A percentile compares a stretch with the other conserved stretches of the same genome.
Evolutionary conservation across 2,329 filamentous ascomycete species (phyloP).

Genomic region (Trichothecium sympodiale): DNA sequence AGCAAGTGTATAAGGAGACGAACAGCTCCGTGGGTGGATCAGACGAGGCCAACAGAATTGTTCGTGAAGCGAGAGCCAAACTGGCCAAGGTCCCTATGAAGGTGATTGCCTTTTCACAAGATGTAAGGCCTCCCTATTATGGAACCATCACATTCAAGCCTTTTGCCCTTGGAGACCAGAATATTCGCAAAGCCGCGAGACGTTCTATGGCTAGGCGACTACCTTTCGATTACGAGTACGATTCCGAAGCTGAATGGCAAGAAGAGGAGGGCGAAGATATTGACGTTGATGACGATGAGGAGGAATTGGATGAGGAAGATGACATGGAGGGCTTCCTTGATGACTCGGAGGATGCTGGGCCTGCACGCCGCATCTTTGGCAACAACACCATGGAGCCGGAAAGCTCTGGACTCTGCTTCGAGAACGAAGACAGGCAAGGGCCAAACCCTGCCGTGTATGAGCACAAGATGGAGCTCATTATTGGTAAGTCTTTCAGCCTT

Average conservation of each 20-base stretch:
- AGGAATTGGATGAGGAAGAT: constrained; percentile 62
- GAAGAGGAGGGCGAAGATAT: constrained; percentile 61
- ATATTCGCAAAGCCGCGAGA: constrained; percentile 39
- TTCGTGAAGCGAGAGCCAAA: constrained; percentile 21
- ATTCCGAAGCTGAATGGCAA: constrained; percentile 81
- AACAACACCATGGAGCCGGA: constrained; percentile 63
- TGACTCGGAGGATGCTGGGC: constrained; percentile 62
- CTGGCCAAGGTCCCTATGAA: constrained; percentile 52
- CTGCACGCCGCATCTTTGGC: constrained; percentile 41
- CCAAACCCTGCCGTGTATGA: constrained; percentile 39
- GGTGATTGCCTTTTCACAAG: constrained; percentile 48
- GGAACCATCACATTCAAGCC: constrained; percentile 59
- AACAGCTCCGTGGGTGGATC: constrained; percentile 18
- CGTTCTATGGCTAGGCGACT: constrained; percentile 44
- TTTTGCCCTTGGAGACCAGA: constrained; percentile 27
- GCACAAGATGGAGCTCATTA: constrained; percentile 65
- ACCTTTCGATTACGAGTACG: constrained; percentile 69
- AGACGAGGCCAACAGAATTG: constrained; percentile 21
- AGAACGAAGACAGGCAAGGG: constrained; percentile 41
- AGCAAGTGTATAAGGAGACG: constrained; percentile 37
- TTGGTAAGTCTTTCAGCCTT: constrained; percentile 38
- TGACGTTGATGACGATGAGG: constrained; percentile 56
- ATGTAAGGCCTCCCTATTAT: constrained; percentile 59
- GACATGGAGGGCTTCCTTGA: constrained; percentile 88
- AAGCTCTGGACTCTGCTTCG: constrained; percentile 76